Percentiles rank a stretch among this genome's conserved stretches.
These are phyloP conservation scores for Colletotrichum orbiculare DNA, from an alignment of 2,329 filamentous ascomycete genomes.

Conservation along the genomic window DNA sequence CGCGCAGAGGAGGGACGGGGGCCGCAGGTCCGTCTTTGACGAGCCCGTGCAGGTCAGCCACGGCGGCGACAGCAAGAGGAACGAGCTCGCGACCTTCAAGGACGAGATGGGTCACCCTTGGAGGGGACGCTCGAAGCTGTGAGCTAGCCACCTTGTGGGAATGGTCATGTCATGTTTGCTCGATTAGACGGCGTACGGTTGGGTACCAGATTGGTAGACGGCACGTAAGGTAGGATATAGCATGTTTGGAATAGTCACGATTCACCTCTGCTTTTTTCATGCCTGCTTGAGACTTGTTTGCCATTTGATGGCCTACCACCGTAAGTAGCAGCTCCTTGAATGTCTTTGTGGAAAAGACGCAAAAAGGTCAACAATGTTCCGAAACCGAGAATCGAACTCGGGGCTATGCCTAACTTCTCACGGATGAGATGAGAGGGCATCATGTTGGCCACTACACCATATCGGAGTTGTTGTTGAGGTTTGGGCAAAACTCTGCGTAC, in stretches of 20 bases:
- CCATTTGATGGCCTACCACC: too few relatives aligned
- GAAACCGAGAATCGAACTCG: conserved; percentile 35
- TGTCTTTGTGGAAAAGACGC: background rate
- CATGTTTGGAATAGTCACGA: conserved; percentile 12
- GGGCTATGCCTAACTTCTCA: conserved; percentile 33
- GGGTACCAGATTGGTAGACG: background rate
- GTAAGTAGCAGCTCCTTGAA: too few relatives aligned
- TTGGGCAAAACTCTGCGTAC: background rate
- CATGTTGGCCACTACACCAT: conserved; percentile 35
- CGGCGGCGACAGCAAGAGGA: conserved; percentile 56
- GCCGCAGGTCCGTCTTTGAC: conserved; percentile 46
- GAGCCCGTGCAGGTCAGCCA: conserved; percentile 50
- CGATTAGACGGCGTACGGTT: conserved; percentile 5
- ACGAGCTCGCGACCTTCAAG: conserved; percentile 52
- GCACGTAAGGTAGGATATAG: conserved; percentile 7
- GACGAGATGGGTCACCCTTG: conserved; percentile 47
- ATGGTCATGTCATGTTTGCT: too few relatives aligned
- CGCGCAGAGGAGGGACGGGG: conserved; percentile 46
- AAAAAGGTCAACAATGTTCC: conserved; percentile 3
- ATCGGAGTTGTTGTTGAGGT: background rate
- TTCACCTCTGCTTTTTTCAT: background rate
- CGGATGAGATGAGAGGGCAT: conserved; percentile 23
- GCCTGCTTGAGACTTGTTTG: too few relatives aligned
- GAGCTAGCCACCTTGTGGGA: background rate
- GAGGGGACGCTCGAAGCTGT: conserved; percentile 33